phyloP scores from a whole-genome alignment of 768 basidiomycete species.

The Floccularia luteovirens region DNA sequence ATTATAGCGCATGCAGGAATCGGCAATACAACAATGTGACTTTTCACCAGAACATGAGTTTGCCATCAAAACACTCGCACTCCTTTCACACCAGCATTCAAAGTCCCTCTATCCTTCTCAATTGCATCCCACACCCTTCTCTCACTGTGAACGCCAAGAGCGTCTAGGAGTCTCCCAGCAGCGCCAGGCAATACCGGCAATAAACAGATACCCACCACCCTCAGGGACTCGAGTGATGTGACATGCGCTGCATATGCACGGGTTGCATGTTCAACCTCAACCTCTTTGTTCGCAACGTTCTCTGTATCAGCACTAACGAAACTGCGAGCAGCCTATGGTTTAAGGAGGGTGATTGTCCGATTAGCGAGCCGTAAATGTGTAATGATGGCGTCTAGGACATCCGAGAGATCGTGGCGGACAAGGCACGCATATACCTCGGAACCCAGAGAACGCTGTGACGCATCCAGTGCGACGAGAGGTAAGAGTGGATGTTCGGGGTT shows the following conservation, averaged over 20 bases:
- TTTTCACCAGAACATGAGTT: too few species aligned
- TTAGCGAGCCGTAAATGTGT: conserved; percentile 49
- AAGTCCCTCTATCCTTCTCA: not conserved
- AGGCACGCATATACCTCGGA: conserved; percentile 4
- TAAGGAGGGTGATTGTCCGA: conserved; percentile 44
- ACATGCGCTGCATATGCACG: too few species aligned
- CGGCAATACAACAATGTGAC: too few species aligned
- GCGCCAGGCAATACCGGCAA: not conserved
- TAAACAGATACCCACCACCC: not conserved
- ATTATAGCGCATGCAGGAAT: too few species aligned
- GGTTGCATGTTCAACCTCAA: too few species aligned
- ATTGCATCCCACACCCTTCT: not conserved
- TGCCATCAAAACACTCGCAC: not conserved
- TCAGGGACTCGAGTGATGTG: too few species aligned
- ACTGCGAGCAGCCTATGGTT: conserved; percentile 74
- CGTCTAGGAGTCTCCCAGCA: not conserved
- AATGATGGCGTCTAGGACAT: not conserved
- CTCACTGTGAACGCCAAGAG: not conserved
- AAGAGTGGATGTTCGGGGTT: conserved; percentile 19
- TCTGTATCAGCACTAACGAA: too few species aligned
- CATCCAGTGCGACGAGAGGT: not conserved
- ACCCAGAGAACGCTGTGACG: conserved; percentile 11
- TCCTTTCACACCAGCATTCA: not conserved
- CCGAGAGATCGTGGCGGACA: not conserved
- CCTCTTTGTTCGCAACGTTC: too few species aligned